Conservation (phyloP, 2,329 filamentous ascomycete genomes). For the Achaetomium macrosporum region DNA sequence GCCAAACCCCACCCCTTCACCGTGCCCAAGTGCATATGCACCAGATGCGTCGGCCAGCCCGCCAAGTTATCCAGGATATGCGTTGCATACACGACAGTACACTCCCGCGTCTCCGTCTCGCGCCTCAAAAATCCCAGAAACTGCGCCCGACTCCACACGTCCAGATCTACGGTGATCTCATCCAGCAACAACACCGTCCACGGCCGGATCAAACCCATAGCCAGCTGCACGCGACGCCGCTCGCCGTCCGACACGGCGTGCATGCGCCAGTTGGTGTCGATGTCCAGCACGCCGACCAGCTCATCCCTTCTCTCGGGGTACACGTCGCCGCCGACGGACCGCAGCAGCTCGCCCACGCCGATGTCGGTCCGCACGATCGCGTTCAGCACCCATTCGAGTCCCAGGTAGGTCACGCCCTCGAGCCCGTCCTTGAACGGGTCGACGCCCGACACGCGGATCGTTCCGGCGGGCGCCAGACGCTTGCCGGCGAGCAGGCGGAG, state of each 20-base stretch:
- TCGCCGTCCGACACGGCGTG: conserved; percentile 93
- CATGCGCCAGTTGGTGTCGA: conserved; percentile 90
- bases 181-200: conserved; percentile 90
- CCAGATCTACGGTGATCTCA: conserved; percentile 94
- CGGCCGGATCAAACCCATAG: conserved; percentile 88
- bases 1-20: conserved; percentile 82
- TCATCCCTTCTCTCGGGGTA: conserved; percentile 81
- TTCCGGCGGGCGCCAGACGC: conserved; percentile 72
- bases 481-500: conserved; percentile 92
- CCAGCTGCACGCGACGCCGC: conserved; percentile 82
- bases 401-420: conserved; percentile 94
- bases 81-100: conserved; percentile 94
- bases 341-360: conserved; percentile 77
- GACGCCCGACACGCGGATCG: conserved; percentile 71
- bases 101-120: conserved; percentile 76
- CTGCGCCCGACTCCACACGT: conserved; percentile 75
- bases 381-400: conserved; percentile 96
- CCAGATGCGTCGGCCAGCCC: conserved; percentile 89
- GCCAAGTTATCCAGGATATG: conserved; percentile 95
- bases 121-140: conserved; percentile 81
- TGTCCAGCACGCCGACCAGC: conserved; percentile 80
- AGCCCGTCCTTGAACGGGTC: conserved; percentile 89
- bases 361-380: conserved; percentile 94
- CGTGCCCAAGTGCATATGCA: conserved; percentile 87
- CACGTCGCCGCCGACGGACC: conserved; percentile 77